Conservation (phyloP, 2,329 filamentous ascomycete species). For the Pyrenophora tritici-repentis region DNA sequence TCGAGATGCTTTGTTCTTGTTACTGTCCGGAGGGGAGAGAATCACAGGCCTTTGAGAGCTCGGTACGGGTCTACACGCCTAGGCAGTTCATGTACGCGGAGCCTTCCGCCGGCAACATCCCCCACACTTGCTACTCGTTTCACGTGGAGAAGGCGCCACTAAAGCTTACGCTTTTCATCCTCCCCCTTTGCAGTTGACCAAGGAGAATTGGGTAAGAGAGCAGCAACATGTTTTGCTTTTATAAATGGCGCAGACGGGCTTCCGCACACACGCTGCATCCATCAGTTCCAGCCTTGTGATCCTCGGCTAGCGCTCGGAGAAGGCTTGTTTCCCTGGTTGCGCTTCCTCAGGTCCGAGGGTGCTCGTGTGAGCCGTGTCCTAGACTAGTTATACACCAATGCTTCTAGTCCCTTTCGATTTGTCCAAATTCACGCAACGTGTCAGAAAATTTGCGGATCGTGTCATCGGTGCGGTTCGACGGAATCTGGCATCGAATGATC, state of each 20-base stretch:
- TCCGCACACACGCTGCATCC: constrained; percentile 6
- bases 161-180: not conserved
- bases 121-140: constrained; percentile 40
- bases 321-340: constrained; percentile 16
- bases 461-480: constrained; percentile 14
- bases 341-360: constrained; percentile 32
- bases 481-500: not conserved
- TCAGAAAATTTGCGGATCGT: constrained; percentile 28
- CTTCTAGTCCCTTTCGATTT: constrained; percentile 6
- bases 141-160: constrained; percentile 32
- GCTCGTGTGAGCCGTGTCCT: constrained; percentile 27
- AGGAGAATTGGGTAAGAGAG: constrained; percentile 19
- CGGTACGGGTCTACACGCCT: not conserved
- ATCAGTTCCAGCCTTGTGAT: constrained; percentile 28
- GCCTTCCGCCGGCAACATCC: constrained; percentile 23
- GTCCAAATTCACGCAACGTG: constrained; percentile 19
- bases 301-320: constrained; percentile 23
- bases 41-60: not conserved
- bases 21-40: not conserved
- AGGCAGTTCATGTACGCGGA: constrained; percentile 15
- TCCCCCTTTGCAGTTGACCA: constrained; percentile 23
- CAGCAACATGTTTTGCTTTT: constrained; percentile 3
- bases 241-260: constrained; percentile 6
- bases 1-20: constrained; percentile 1
- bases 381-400: constrained; percentile 12